Percentiles rank a stretch among this genome's conserved stretches.
Conservation (phyloP, 352 stramenopile species). For the Thalassiosira gravida region DNA sequence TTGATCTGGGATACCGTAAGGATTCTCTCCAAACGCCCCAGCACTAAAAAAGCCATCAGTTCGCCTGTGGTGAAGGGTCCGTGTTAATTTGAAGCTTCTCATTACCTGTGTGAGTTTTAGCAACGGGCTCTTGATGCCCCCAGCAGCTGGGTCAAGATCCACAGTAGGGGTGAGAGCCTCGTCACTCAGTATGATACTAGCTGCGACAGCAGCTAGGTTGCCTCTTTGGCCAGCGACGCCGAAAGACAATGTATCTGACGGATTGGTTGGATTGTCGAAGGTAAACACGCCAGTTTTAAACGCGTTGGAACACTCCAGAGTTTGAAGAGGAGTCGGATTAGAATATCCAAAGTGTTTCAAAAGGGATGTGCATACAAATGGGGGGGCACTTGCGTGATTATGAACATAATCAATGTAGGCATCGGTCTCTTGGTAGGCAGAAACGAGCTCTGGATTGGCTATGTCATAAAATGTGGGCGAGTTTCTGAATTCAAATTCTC, state of each 20-base stretch:
- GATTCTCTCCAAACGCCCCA: conserved; percentile 41
- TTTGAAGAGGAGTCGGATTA: conserved; percentile 70
- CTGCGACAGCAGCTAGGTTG: conserved; percentile 67
- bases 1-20: conserved; percentile 56
- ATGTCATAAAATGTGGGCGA: conserved; percentile 62
- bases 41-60: conserved; percentile 27
- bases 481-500: conserved; percentile 61
- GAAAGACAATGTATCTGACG: conserved; percentile 8
- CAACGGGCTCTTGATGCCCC: conserved; percentile 45
- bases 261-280: conserved; percentile 20
- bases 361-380: conserved; percentile 59
- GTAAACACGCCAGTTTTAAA: conserved; percentile 65
- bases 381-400: conserved; percentile 62
- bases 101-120: conserved; percentile 63
- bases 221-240: conserved; percentile 26
- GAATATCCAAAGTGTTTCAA: conserved; percentile 75
- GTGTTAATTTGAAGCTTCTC: conserved; percentile 50
- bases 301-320: conserved; percentile 59
- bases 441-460: conserved; percentile 35
- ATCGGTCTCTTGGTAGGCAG: conserved; percentile 65
- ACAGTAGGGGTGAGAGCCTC: conserved; percentile 60
- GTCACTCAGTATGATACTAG: conserved; percentile 67
- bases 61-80: conserved; percentile 20
- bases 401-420: conserved; percentile 65
- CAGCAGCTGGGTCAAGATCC: conserved; percentile 64